These are phyloP conservation scores for Buddleja alternifolia DNA, from an alignment of 257 asterid species.

Conservation along the genomic window DNA sequence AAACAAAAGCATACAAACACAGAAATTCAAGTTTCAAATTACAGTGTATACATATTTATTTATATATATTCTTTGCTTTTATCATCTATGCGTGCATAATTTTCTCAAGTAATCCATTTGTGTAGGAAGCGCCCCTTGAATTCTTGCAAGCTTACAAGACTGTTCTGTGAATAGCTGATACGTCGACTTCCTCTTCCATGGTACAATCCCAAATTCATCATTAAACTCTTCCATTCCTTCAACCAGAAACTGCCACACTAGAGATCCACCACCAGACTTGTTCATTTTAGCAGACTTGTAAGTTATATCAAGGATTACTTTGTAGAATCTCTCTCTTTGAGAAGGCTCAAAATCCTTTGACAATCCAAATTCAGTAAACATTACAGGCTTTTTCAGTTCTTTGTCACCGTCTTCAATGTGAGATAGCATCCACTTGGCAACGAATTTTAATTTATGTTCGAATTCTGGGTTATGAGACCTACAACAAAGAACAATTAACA, in stretches of 20 bases:
- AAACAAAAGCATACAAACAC: constrained; percentile 23
- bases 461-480: constrained; percentile 84
- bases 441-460: constrained; percentile 72
- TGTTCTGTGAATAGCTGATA: constrained; percentile 76
- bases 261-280: constrained; percentile 81
- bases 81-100: constrained; percentile 52
- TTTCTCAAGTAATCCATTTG: constrained; percentile 64
- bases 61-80: background rate
- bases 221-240: constrained; percentile 89
- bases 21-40: constrained; percentile 19
- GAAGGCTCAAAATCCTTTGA: constrained; percentile 70
- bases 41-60: constrained; percentile 1
- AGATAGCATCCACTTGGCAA: constrained; percentile 83
- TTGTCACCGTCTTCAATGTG: constrained; percentile 99
- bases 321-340: constrained; percentile 67
- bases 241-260: constrained; percentile 90
- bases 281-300: constrained; percentile 72
- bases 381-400: constrained; percentile 81
- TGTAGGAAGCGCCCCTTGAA: constrained; percentile 87
- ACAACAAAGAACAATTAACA: constrained; percentile 25
- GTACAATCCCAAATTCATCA: constrained; percentile 91
- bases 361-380: constrained; percentile 91
- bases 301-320: constrained; percentile 70
- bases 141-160: constrained; percentile 78
- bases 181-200: constrained; percentile 73